phyloP scores from a whole-genome alignment of 2,329 filamentous ascomycete genomes.

The Penicillium sp. region DNA sequence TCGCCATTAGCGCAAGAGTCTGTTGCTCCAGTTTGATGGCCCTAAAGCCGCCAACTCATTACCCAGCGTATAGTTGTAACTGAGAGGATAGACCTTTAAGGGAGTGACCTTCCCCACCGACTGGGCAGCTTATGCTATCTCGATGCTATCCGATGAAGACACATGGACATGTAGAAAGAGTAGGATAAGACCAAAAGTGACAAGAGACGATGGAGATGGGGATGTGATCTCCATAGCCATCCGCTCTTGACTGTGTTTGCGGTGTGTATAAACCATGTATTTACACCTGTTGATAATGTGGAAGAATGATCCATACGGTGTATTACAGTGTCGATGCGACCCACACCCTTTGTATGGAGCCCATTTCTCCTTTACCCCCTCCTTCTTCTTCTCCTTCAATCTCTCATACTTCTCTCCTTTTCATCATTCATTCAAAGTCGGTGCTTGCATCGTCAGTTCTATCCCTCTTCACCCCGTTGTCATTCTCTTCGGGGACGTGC shows the following conservation, averaged over 20 bases:
- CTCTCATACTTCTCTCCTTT: constrained; percentile 31
- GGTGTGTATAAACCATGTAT: constrained; percentile 1
- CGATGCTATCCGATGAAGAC: background rate
- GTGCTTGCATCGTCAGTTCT: constrained; percentile 29
- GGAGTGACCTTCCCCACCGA: background rate
- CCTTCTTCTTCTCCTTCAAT: constrained; percentile 19
- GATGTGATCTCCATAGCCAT: constrained; percentile 23
- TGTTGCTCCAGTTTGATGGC: constrained; percentile 19
- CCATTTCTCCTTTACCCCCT: constrained; percentile 21
- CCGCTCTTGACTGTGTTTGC: constrained; percentile 6
- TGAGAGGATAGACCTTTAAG: background rate
- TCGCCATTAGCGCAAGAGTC: constrained; percentile 4
- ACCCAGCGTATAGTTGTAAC: constrained; percentile 1
- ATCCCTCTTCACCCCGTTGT: constrained; percentile 26
- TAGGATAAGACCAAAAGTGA: constrained; percentile 17
- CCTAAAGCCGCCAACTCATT: constrained; percentile 6
- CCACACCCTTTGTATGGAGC: constrained; percentile 26
- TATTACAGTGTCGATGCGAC: background rate
- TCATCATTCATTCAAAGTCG: constrained; percentile 44
- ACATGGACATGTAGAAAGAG: constrained; percentile 1
- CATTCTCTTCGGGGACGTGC: constrained; percentile 27
- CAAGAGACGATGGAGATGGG: constrained; percentile 14
- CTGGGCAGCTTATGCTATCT: background rate
- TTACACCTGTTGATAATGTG: background rate
- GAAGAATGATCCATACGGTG: background rate